These are phyloP conservation scores for Linnemannia elongata DNA, from an alignment of 192 early-diverging fungal genomes.

Conservation along the genomic window DNA sequence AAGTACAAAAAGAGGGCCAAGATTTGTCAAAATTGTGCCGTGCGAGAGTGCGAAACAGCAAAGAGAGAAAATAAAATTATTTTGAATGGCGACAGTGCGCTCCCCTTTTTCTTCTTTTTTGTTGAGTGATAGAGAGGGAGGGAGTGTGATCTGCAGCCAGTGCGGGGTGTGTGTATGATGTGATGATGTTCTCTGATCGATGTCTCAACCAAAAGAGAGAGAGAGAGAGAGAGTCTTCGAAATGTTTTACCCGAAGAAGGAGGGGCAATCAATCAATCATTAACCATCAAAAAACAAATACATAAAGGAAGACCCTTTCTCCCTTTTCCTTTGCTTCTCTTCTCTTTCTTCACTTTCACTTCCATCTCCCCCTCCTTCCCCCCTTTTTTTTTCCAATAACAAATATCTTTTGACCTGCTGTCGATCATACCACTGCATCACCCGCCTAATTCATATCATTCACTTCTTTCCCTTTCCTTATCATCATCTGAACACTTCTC, in stretches of 20 bases:
- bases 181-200: background rate
- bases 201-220: background rate
- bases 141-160: background rate
- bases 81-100: background rate
- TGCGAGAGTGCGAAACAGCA: background rate
- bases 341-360: background rate
- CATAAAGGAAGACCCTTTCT: background rate
- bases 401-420: background rate
- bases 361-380: background rate
- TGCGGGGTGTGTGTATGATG: background rate
- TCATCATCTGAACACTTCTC: background rate
- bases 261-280: too few relatives aligned
- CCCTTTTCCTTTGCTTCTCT: background rate
- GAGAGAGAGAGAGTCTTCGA: too few relatives aligned
- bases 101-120: too few relatives aligned
- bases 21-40: slow-evolving; percentile 34
- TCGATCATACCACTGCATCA: slow-evolving; percentile 3
- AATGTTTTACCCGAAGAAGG: slow-evolving; percentile 44
- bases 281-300: too few relatives aligned
- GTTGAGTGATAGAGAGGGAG: too few relatives aligned
- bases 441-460: background rate
- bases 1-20: too few relatives aligned
- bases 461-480: background rate
- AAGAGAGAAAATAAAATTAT: background rate
- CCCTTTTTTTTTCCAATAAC: background rate